Evolutionary conservation across 2,329 filamentous ascomycete genomes (phyloP), one percentile per base, ranked within the genome.

Genomic region (Trematosphaeria pertusa): DNA sequence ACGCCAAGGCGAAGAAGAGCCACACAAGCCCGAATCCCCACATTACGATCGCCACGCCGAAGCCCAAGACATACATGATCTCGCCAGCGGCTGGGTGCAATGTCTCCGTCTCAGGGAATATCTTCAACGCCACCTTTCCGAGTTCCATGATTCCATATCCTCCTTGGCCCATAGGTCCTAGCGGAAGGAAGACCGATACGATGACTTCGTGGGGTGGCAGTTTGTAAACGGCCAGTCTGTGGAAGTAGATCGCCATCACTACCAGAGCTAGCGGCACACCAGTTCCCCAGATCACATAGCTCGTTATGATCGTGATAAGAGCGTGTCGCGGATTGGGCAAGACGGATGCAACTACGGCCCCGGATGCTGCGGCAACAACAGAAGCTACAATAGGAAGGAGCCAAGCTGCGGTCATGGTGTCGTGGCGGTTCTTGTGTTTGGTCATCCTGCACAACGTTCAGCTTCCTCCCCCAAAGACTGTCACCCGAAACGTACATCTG

Each of bases 211-310:
- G 76, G 0, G 84, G 80, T 0, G 86, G 86, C 6, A 88, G 76
- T 19, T 84, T 82, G 69, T 88, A 80, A 6, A 88, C 69, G 1
- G 82, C 82, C 4, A 90, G 74, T n/a, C 86, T 82, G 57, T 87
- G 83, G 63, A 87, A 88, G 70, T 89, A 89, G 7, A 89, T 79
- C 1, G 81, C 81, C 36, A 88, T 70, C 12, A 87, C 78, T 33
- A 80, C 76, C 59, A 85, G 77, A 1, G 85, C 81, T 44, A 89
- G 70, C 0, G 80, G 81, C 0, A 80, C 75, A 9, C 85, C 85
- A 35, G 83, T 82, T 1, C 86, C 86, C 84, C 84, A 88, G 37
- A 89, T 79, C 12, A 88, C 74, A 61, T 88, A 89, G 11, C 79
- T 84, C 9, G 75, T 75, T 14, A 87, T 72, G 24, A 89, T 62